Conservation (phyloP, 2,329 filamentous ascomycete species). For the Sporothrix sp. region DNA sequence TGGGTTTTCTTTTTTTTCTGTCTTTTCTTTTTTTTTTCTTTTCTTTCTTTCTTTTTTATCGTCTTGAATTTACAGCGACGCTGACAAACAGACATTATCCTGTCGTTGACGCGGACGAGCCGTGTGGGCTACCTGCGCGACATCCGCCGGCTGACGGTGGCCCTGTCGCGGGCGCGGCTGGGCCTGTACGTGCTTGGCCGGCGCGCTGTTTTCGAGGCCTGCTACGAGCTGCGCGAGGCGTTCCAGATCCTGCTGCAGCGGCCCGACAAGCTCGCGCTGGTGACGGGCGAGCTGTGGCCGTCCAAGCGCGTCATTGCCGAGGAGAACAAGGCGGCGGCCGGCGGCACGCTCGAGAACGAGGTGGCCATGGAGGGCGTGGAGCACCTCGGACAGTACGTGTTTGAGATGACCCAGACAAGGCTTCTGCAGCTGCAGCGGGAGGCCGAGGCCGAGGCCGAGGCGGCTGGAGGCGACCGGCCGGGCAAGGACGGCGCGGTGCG, state of each 20-base stretch:
- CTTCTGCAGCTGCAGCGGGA: constrained; percentile 39
- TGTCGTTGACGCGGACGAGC: constrained; percentile 83
- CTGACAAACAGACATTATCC: constrained; percentile 87
- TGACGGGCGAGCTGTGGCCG: constrained; percentile 80
- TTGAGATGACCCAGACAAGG: constrained; percentile 74
- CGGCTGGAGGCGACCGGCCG: too few relatives aligned
- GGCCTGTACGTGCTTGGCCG: constrained; percentile 89
- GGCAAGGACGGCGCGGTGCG: too few relatives aligned
- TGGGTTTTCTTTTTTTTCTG: constrained; percentile 38
- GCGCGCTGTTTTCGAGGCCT: constrained; percentile 77
- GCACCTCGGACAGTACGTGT: constrained; percentile 92
- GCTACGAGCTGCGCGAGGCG: constrained; percentile 76
- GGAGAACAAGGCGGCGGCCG: constrained; percentile 44
- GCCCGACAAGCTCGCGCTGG: constrained; percentile 71
- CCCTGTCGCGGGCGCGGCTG: constrained; percentile 80
- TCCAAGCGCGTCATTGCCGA: constrained; percentile 44
- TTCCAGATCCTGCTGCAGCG: constrained; percentile 69
- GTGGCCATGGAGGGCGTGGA: constrained; percentile 83
- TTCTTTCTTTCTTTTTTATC: not conserved
- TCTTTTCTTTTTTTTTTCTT: not conserved
- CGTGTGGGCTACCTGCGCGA: constrained; percentile 88
- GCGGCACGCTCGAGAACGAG: constrained; percentile 49
- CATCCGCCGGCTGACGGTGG: constrained; percentile 86
- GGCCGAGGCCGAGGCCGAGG: not conserved
- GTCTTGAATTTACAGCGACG: not conserved